Conservation (phyloP, 305 asterid species). For the Fraxinus albicans region DNA sequence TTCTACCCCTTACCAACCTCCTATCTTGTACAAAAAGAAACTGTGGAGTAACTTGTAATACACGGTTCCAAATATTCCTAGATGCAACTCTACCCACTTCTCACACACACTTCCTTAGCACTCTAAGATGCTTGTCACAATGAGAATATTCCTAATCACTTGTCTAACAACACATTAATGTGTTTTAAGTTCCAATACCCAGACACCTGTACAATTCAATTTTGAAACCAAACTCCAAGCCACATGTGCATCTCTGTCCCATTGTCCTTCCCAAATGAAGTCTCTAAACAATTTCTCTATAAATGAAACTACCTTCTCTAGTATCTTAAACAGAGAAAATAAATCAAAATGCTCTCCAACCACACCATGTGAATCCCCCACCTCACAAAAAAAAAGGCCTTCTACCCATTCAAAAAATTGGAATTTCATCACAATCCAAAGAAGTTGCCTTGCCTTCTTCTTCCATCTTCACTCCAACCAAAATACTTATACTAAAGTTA, state of each 20-base stretch:
- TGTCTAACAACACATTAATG: neutral
- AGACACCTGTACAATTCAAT: neutral
- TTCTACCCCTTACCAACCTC: neutral
- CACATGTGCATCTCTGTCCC: neutral
- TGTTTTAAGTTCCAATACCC: neutral
- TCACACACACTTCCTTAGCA: neutral
- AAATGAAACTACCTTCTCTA: neutral
- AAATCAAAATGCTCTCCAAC: neutral
- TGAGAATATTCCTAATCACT: neutral
- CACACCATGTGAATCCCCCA: neutral
- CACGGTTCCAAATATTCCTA: neutral
- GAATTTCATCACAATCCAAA: neutral
- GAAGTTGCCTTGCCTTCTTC: neutral
- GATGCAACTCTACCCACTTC: neutral
- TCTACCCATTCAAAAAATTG: neutral
- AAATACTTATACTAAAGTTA: neutral
- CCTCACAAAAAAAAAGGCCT: neutral
- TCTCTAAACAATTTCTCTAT: neutral
- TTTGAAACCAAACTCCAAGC: neutral
- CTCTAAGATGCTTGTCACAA: neutral
- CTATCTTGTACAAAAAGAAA: neutral
- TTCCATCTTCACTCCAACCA: neutral
- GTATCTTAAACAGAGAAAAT: neutral
- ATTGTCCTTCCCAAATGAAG: neutral
- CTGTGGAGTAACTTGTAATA: neutral